Base-by-base conservation (phyloP, 257 asterid genomes). In the Solanum chaucha region DNA sequence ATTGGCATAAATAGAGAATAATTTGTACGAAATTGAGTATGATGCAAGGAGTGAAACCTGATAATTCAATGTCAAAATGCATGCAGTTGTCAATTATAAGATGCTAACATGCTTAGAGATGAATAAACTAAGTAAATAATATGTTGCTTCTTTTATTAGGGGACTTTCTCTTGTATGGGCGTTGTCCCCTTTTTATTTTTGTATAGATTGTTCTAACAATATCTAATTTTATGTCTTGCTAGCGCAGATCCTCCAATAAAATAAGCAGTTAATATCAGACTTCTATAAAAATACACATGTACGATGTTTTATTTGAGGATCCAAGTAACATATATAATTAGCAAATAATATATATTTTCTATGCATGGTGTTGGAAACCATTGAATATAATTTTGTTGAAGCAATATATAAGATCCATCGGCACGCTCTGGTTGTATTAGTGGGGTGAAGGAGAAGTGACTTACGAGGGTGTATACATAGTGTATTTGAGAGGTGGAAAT, bases 1-100 rank as follows among this genome's bases (percentile, higher is more conserved):
- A 94, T 71, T 2, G 97, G 95, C 95, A 94, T 93, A 92, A 94
- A 94, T 65, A 94, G 82, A 6, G 92, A 88, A 36, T 94, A 93
- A 78, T 94, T 93, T 4, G 95, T 94, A 24, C 97, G 90, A 20
- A 94, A 94, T 19, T 89, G 95, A n/a, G 97, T 94, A 81, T 94
- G 97, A 51, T 94, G 95, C 87, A 94, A 55, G 6, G 97, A 94
- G 91, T 93, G 95, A 84, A 86, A 94, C 92, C 97, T 94, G 91
- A 68, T 64, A 5, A 8, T 10, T 68, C 48, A 28, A 72, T 15
- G 74, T 55, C 36, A 83, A 40, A 78, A 41, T 41, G n/a, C 28
- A 82, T 46, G 55, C 17, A 12, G 30, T 51, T 51, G 72, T 82
- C 44, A 46, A 46, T 55, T 34, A 32, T 58, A 55, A 55, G 51